A percentile compares a stretch with the other conserved stretches of the same genome.
Conservation (phyloP, 768 basidiomycete genomes). For the Cystobasidium onofrii region DNA sequence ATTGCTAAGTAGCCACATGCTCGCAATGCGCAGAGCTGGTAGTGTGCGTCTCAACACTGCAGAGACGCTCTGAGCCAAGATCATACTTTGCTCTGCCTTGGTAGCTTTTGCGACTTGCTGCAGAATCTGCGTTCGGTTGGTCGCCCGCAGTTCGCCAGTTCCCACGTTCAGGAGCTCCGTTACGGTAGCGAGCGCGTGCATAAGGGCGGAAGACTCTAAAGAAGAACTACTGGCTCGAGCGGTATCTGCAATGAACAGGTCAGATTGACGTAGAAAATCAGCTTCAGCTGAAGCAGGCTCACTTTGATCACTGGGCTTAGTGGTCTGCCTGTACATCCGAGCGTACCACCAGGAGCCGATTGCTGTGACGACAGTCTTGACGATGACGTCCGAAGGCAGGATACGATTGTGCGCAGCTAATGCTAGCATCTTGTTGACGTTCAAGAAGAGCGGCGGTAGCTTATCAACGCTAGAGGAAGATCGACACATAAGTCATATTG, state of each 20-base stretch:
- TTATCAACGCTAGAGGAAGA: background rate
- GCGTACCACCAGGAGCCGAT: conserved; percentile 80
- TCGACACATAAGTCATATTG: background rate
- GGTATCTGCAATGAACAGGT: background rate
- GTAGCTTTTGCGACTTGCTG: background rate
- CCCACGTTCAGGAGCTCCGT: conserved; percentile 14
- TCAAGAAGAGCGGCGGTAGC: conserved; percentile 48
- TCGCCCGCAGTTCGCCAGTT: background rate
- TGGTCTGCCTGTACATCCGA: conserved; percentile 55
- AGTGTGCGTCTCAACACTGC: conserved; percentile 76
- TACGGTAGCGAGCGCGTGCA: conserved; percentile 24
- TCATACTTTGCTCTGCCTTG: conserved; percentile 38
- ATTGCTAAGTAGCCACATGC: conserved; percentile 80
- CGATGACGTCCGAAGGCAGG: conserved; percentile 67
- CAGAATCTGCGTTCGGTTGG: background rate
- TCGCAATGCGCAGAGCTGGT: conserved; percentile 74
- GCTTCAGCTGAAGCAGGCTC: background rate
- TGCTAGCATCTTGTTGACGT: conserved; percentile 55
- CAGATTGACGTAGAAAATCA: background rate
- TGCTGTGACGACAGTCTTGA: conserved; percentile 62
- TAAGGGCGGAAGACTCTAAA: conserved; percentile 19
- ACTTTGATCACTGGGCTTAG: background rate
- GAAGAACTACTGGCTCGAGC: conserved; percentile 14
- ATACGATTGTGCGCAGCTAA: conserved; percentile 60
- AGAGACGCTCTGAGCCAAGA: conserved; percentile 72